These are phyloP conservation scores for Wickerhamomyces bisporus DNA, from an alignment of 805 yeast species.

Conservation along the genomic window DNA sequence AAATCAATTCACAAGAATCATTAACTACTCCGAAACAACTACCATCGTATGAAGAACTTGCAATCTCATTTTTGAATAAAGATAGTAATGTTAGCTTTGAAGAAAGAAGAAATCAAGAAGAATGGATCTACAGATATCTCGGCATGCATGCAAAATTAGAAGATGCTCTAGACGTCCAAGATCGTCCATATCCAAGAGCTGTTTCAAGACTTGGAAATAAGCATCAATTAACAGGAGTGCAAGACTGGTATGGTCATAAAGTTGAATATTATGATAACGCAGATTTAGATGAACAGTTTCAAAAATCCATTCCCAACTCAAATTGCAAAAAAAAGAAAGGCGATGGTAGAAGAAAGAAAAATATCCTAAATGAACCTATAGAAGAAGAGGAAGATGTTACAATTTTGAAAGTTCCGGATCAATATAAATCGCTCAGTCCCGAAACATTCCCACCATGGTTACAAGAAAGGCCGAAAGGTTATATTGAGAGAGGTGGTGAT, in stretches of 20 bases:
- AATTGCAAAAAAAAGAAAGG: conserved; percentile 22
- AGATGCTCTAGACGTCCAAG: conserved; percentile 73
- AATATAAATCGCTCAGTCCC: conserved; percentile 35
- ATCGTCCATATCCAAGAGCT: conserved; percentile 76
- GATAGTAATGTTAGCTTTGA: conserved; percentile 38
- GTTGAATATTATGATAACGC: conserved; percentile 57
- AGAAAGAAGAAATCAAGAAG: conserved; percentile 53
- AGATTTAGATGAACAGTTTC: conserved; percentile 15
- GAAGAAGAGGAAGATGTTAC: conserved; percentile 19
- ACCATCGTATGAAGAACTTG: conserved; percentile 55
- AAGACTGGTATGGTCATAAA: conserved; percentile 59
- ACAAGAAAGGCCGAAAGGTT: conserved; percentile 74
- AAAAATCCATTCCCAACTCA: conserved; percentile 10
- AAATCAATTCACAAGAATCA: not conserved
- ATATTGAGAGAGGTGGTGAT: conserved; percentile 78
- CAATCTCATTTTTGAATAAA: conserved; percentile 43
- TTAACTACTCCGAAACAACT: conserved; percentile 14
- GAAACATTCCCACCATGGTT: conserved; percentile 67
- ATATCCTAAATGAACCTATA: conserved; percentile 11
- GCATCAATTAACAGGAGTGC: conserved; percentile 64
- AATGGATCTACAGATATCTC: conserved; percentile 77
- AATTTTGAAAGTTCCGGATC: conserved; percentile 39
- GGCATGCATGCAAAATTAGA: conserved; percentile 72
- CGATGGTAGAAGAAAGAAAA: conserved; percentile 19
- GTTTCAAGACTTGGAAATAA: conserved; percentile 70